phyloP scores from a whole-genome alignment of 495 filamentous ascomycete species.

The Lepidopterella palustris region DNA sequence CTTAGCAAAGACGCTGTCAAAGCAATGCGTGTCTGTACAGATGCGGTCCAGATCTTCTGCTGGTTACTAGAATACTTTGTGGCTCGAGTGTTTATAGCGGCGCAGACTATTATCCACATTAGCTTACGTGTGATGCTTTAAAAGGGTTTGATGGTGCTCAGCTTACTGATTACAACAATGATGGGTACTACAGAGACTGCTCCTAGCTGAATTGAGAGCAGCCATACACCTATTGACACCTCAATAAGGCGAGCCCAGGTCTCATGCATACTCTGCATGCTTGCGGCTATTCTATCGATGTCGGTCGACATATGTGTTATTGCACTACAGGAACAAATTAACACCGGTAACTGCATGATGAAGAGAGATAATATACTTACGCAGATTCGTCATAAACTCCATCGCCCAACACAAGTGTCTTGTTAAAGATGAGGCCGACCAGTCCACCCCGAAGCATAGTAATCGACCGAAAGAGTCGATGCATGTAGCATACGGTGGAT shows the following conservation, averaged over 20 bases:
- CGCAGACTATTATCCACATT: conserved; percentile 1
- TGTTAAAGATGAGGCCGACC: conserved; percentile 49
- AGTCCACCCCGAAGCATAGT: conserved; percentile 55
- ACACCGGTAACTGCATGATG: not conserved
- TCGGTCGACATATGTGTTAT: conserved; percentile 55
- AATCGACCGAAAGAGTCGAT: conserved; percentile 48
- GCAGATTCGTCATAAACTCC: conserved; percentile 10
- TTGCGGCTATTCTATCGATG: conserved; percentile 36
- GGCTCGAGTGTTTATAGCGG: conserved; percentile 5
- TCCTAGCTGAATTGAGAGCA: conserved; percentile 53
- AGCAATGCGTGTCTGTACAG: conserved; percentile 37
- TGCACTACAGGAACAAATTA: conserved; percentile 10
- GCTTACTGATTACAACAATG: conserved; percentile 19
- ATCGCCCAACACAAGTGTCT: conserved; percentile 31
- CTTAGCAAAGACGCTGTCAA: conserved; percentile 46
- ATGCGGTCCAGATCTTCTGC: conserved; percentile 44
- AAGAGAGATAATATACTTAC: not conserved
- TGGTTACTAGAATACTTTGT: conserved; percentile 16
- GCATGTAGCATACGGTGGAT: conserved; percentile 46
- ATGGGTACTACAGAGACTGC: conserved; percentile 50
- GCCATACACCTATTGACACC: conserved; percentile 50
- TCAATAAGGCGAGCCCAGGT: conserved; percentile 49
- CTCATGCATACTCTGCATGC: conserved; percentile 37
- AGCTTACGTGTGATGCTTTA: conserved; percentile 1
- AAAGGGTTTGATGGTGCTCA: not conserved